Evolutionary conservation across 441 rosid genomes (phyloP), one percentile per base, ranked within the genome.

Genomic region (Rhodomyrtus psidioides): DNA sequence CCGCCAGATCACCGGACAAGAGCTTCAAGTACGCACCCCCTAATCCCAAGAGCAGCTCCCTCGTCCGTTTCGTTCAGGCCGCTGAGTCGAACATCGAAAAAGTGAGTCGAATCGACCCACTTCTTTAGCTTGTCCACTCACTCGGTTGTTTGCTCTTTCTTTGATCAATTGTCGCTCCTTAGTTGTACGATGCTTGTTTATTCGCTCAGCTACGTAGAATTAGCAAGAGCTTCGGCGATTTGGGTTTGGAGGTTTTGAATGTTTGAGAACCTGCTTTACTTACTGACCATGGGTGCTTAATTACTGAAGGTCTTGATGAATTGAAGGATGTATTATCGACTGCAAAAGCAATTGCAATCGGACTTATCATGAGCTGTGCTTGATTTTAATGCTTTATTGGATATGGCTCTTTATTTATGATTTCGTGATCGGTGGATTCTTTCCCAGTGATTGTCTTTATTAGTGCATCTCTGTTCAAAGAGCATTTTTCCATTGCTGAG

Each of bases 61-160:
- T 92, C 85, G 86, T 90, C 57, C 88, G 87, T 26, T 88, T 95
- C 86, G 84, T 92, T 86, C 93, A 91, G 55, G 88, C 96, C 87
- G 90, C 95, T 7, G 97, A 96, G 88, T 87, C 96, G 55, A 90
- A 84, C 86, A 93, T 96, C 53, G 98, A 96, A 55, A 95, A 92
- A 93, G 98, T 94, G 88, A 49, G 85, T 55, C 53, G 28, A 28
- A 79, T 17, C 24, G 58, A 30, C 46, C 26, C 34, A 6, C 28
- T 70, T 83, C 74, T 82, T 83, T 76, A 53, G 12, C 85, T 49
- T 23, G 82, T 57, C 86, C 86, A 49, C 21, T 84, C 75, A 2
- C 30, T 23, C 46, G 54, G 2, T 51, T 49, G 30, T 53, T 26
- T 84, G 55, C 51, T 81, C 12, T 14, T 74, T 82, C 5, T 26